Conservation (phyloP, 257 asterid species). For the Solanum neorickii region DNA sequence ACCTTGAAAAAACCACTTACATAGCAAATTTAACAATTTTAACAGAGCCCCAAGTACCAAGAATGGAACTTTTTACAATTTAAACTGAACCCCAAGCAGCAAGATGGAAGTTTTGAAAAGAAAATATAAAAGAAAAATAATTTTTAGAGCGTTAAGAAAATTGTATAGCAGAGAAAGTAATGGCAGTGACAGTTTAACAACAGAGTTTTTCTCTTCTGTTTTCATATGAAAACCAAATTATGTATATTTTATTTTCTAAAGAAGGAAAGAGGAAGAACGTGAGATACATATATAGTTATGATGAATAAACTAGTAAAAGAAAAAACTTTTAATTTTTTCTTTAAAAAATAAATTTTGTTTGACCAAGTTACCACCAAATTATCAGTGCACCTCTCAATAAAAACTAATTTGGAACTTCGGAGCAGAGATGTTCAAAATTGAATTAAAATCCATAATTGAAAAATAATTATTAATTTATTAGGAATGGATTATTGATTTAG, state of each 20-base stretch:
- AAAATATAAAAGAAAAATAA: no score
- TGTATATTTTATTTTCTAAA: neutral
- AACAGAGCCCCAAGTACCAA: conserved; percentile 16
- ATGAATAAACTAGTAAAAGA: neutral
- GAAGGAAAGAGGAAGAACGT: neutral
- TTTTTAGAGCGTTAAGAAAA: neutral
- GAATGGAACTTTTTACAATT: conserved; percentile 15
- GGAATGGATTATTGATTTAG: no score
- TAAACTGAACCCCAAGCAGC: conserved; percentile 17
- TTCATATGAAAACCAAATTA: neutral
- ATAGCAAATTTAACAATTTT: conserved; percentile 16
- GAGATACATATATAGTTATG: neutral
- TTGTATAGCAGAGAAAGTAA: neutral
- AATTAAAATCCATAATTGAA: no score
- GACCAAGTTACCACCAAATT: neutral
- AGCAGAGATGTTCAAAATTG: no score
- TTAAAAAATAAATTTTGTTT: neutral
- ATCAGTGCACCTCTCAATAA: neutral
- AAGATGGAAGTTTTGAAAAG: conserved; percentile 5
- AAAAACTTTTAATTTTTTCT: neutral
- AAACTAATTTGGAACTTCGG: neutral
- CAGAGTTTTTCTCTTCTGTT: neutral
- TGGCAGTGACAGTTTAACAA: neutral
- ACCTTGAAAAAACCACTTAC: conserved; percentile 24
- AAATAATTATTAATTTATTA: no score